Conservation (phyloP, 371 early-diverging fungal species). For the Mortierella sp. region DNA sequence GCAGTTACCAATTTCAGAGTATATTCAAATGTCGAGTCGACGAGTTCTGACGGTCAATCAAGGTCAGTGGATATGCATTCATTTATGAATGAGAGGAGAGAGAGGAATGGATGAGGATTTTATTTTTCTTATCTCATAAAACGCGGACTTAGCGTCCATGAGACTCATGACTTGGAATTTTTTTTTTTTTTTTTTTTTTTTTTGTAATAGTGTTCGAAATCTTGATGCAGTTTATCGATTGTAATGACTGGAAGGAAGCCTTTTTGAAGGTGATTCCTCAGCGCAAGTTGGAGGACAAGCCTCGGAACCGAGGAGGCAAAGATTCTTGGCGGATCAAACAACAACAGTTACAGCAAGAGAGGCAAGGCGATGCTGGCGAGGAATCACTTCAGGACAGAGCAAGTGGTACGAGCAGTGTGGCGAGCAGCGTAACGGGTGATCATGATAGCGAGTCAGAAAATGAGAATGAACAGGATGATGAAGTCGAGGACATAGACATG, state of each 20-base stretch:
- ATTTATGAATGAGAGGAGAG: too few species aligned
- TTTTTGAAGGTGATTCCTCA: conserved; percentile 88
- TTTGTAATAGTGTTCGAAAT: conserved; percentile 77
- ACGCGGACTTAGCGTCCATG: not conserved
- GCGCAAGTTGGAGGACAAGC: conserved; percentile 76
- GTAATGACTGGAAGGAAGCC: conserved; percentile 80
- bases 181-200: conserved; percentile 1
- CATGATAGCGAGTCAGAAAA: conserved; percentile 8
- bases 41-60: conserved; percentile 95
- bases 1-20: conserved; percentile 88
- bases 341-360: not conserved
- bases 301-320: conserved; percentile 47
- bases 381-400: not conserved
- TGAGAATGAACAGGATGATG: conserved; percentile 7
- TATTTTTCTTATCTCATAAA: not conserved
- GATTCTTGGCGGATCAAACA: conserved; percentile 26
- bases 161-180: not conserved
- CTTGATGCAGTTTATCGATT: conserved; percentile 77
- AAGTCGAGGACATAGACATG: not conserved
- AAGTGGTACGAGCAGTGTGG: conserved; percentile 24
- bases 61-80: conserved; percentile 58
- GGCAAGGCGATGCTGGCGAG: conserved; percentile 7
- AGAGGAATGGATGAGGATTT: not conserved
- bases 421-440: conserved; percentile 30
- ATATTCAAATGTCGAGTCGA: conserved; percentile 79